Base-by-base conservation (phyloP, 1,284 basidiomycete species). In the Ceratobasidium sp. region DNA sequence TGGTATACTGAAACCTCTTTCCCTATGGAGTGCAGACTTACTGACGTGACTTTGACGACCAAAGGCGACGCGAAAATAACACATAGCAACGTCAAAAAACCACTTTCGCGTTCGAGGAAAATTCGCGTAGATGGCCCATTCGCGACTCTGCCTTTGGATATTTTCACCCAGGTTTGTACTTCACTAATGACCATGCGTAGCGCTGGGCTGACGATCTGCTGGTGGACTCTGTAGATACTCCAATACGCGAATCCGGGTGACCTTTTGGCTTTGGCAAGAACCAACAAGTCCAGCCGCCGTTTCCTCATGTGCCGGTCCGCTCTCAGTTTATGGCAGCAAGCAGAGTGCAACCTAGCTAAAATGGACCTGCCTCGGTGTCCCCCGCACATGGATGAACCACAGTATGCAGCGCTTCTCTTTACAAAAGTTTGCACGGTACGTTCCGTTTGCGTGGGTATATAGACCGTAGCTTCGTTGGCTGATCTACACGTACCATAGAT, bases 381-480 rank as follows among this genome's bases (percentile, higher is more conserved):
- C n/a, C n/a, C 39, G 12, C 28, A 42, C 12, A 39, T 64, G 61
- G 12, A 6, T 40, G 61, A 64, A 33, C 61, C 61, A 9, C 61
- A 64, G 39, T 64, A 64, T 33, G 61, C 61, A 13, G 61, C 61
- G 12, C 39, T 64, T 9, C 61, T 64, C 26, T 64, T 64, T 39
- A 39, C 61, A 39, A 64, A 64, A 28, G 12, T 20, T 28, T 64
- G 61, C 61, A 64, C 61, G 12, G 61, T 64, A 33, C 18, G 61
- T 49, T 49, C 46, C 46, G 12, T 49, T 49, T 58, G 13, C 28
- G 18, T 49, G 46, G 46, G 12, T 18, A 13, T 13, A 18, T 18
- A 18, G 18, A 49, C 46, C 46, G 10, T 49, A 18, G 18, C 10
- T 49, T 18, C 18, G 46, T 49, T 49, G 46, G 46, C 46, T 49